Base-by-base conservation (phyloP, 345 rosid species). In the Chamaenerion angustifolium region DNA sequence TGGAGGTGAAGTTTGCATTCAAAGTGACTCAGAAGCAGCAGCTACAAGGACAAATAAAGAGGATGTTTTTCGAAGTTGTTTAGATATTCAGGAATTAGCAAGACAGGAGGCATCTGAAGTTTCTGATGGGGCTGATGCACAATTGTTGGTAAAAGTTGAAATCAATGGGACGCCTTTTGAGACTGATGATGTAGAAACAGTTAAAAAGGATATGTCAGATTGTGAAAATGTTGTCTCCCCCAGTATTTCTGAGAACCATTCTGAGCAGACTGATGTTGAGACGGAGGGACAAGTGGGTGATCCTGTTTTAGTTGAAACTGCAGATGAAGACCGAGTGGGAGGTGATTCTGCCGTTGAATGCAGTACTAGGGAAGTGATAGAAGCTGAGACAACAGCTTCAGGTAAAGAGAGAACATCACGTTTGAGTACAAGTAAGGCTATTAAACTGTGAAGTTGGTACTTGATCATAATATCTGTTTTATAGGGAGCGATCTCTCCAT, bases 11-110 rank as follows among this genome's bases (percentile, higher is more conserved):
- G 31, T 48, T 62, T 54, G 56, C 37, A 50, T 52, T 31, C 53
- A 25, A 42, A 66, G 43, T 56, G 55, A 47, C 49, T 35, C 54
- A 46, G 68, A 59, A 54, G 71, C 56, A 55, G 51, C 53, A 54
- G 45, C 64, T 46, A 46, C 45, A 40, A 50, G 59, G 47, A 57
- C 16, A 56, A 72, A 70, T 67, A 60, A 40, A 42, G 71, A 54
- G 47, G 79, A 72, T 42, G 59, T 67, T 70, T 71, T 60, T 51
- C 64, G 63, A 66, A 81, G 85, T 68, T 70, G 76, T 63, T 54
- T 60, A 46, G 82, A 68, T 53, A 62, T 77, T 52, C 21, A 72
- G 44, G 76, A 71, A 62, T 51, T 78, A 54, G 74, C 52, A 21
- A 63, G 57, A 49, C 55, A 46, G 44, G 60, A 48, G 59, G 80